These are phyloP conservation scores for Penicillium canariense DNA, from an alignment of 495 filamentous ascomycete genomes.

Conservation along the genomic window DNA sequence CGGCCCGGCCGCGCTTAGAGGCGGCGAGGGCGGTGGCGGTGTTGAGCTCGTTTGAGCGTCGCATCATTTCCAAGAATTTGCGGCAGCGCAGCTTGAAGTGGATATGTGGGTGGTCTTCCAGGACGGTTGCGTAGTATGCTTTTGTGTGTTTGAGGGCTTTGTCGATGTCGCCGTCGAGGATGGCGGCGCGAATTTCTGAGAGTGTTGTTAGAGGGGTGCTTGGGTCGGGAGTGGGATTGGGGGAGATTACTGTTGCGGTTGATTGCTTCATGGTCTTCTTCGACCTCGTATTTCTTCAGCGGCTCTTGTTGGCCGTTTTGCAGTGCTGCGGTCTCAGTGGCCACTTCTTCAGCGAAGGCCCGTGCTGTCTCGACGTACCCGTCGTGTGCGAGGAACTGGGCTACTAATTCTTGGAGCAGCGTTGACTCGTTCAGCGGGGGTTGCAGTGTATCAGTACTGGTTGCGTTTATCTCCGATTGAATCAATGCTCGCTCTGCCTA, in stretches of 20 bases:
- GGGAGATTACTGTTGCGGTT: slow-evolving; percentile 71
- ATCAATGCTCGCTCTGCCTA: slow-evolving; percentile 64
- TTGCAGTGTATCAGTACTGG: slow-evolving; percentile 55
- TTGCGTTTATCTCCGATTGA: slow-evolving; percentile 51
- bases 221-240: neutral
- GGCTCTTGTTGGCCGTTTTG: slow-evolving; percentile 51
- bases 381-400: slow-evolving; percentile 91
- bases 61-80: slow-evolving; percentile 96
- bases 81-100: slow-evolving; percentile 87
- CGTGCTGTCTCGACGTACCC: slow-evolving; percentile 94
- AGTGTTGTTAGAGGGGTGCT: slow-evolving; percentile 17
- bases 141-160: slow-evolving; percentile 78
- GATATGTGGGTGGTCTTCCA: slow-evolving; percentile 81
- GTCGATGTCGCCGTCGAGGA: slow-evolving; percentile 93
- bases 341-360: slow-evolving; percentile 83
- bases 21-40: slow-evolving; percentile 18
- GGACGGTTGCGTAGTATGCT: slow-evolving; percentile 73
- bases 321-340: slow-evolving; percentile 64
- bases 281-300: slow-evolving; percentile 64
- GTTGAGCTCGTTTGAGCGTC: slow-evolving; percentile 68
- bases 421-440: slow-evolving; percentile 69
- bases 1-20: slow-evolving; percentile 33
- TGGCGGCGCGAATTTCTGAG: slow-evolving; percentile 78
- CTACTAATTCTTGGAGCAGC: slow-evolving; percentile 77
- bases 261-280: slow-evolving; percentile 83